phyloP scores from a whole-genome alignment of 2,329 filamentous ascomycete genomes.

The Verticillium isaacii region DNA sequence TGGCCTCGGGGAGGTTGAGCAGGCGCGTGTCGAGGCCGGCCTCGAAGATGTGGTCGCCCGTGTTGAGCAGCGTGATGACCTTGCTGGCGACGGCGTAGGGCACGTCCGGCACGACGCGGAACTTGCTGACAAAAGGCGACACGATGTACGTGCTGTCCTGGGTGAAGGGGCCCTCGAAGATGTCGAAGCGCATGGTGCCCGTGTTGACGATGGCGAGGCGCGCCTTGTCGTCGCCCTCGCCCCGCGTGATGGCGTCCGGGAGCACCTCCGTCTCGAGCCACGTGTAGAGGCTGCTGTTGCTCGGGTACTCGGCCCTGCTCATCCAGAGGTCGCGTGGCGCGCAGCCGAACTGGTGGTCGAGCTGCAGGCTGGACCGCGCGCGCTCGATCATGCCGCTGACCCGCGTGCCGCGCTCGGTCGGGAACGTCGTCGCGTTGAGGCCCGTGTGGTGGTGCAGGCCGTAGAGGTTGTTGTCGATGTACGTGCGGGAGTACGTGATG shows the following conservation, averaged over 20 bases:
- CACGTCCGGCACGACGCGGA: constrained; percentile 74
- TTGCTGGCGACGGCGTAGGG: constrained; percentile 70
- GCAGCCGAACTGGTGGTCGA: constrained; percentile 78
- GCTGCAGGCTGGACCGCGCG: constrained; percentile 64
- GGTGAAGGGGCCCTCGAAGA: constrained; percentile 89
- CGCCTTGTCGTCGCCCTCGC: constrained; percentile 49
- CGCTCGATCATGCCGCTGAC: constrained; percentile 65
- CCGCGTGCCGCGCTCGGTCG: constrained; percentile 68
- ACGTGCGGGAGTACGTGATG: constrained; percentile 67
- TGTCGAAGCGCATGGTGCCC: constrained; percentile 88
- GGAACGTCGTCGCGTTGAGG: constrained; percentile 67
- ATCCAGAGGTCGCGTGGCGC: constrained; percentile 80
- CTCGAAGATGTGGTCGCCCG: constrained; percentile 43
- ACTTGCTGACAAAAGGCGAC: constrained; percentile 79
- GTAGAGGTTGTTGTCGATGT: constrained; percentile 91
- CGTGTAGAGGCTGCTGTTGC: constrained; percentile 70
- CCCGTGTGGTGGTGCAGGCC: constrained; percentile 79
- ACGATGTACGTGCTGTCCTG: constrained; percentile 81
- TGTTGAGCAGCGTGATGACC: constrained; percentile 58
- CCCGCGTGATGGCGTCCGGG: constrained; percentile 57
- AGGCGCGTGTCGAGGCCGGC: constrained; percentile 35
- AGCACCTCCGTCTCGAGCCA: constrained; percentile 76
- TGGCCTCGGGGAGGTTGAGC: constrained; percentile 46
- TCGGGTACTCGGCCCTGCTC: constrained; percentile 69
- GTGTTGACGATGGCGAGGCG: constrained; percentile 79